Evolutionary conservation across 495 filamentous ascomycete species (phyloP).

Genomic region (Coniosporium apollinis): DNA sequence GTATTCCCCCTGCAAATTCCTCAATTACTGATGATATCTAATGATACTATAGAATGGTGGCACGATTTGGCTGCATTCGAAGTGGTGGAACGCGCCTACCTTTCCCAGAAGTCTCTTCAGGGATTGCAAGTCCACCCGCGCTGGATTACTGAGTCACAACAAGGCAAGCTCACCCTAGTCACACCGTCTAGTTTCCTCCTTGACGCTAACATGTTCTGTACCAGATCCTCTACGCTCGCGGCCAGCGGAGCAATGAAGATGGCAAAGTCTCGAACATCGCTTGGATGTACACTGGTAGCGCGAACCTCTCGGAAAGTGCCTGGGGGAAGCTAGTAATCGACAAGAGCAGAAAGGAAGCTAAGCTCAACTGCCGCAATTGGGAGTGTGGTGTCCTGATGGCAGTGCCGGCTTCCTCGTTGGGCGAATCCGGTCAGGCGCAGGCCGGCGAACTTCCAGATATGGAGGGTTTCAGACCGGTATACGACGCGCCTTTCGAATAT

Average conservation of each 20-base stretch:
- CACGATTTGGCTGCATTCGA: slow-evolving; percentile 59
- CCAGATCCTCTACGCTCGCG: slow-evolving; percentile 47
- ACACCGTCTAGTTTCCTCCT: too few relatives aligned
- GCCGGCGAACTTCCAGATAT: slow-evolving; percentile 14
- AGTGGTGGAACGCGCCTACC: slow-evolving; percentile 43
- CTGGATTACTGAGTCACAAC: slow-evolving; percentile 69
- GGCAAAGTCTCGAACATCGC: slow-evolving; percentile 15
- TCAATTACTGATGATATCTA: too few relatives aligned
- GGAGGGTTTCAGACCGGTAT: slow-evolving; percentile 35
- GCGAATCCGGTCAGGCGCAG: slow-evolving; percentile 1
- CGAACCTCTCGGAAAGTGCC: slow-evolving; percentile 81
- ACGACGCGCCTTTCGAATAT: slow-evolving; percentile 59
- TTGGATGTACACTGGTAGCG: slow-evolving; percentile 84
- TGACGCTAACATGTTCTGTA: too few relatives aligned
- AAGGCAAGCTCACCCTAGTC: slow-evolving; percentile 45
- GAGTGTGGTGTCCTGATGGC: slow-evolving; percentile 80
- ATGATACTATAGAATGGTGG: slow-evolving; percentile 32
- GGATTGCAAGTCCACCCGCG: slow-evolving; percentile 53
- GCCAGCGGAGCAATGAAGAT: slow-evolving; percentile 18
- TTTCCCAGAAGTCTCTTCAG: slow-evolving; percentile 58
- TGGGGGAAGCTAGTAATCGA: slow-evolving; percentile 71
- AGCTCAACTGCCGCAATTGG: slow-evolving; percentile 84
- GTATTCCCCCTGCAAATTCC: too few relatives aligned
- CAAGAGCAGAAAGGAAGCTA: slow-evolving; percentile 40
- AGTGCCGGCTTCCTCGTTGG: slow-evolving; percentile 9